Percentiles rank a stretch among this genome's conserved stretches.
Conservation (phyloP, 2,329 filamentous ascomycete species). For the Apiospora kogelbergensis region DNA sequence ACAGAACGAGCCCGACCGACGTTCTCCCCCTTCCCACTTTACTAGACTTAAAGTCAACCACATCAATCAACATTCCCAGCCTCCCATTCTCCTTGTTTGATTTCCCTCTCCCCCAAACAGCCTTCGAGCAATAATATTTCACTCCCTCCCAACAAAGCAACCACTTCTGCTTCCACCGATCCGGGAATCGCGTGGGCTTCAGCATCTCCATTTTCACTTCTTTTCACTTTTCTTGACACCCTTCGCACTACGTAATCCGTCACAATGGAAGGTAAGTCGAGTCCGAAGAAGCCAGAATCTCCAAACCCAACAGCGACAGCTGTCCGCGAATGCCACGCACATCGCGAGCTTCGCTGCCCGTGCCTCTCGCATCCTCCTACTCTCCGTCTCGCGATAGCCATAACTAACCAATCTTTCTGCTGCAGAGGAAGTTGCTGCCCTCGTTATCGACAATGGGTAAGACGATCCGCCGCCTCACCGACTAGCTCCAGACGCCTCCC, state of each 20-base stretch:
- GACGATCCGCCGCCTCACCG: conserved; percentile 47
- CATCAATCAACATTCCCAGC: conserved; percentile 14
- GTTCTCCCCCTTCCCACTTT: conserved; percentile 13
- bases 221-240: conserved; percentile 28
- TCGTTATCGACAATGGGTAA: conserved; percentile 99
- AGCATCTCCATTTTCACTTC: conserved; percentile 24
- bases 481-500: conserved; percentile 20
- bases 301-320: neutral
- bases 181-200: conserved; percentile 36
- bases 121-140: conserved; percentile 24
- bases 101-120: conserved; percentile 29
- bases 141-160: conserved; percentile 18
- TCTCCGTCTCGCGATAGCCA: neutral
- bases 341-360: conserved; percentile 21
- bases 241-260: conserved; percentile 43
- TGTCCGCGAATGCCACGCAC: conserved; percentile 26
- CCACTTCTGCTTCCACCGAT: conserved; percentile 33
- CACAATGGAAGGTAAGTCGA: conserved; percentile 65
- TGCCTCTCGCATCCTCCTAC: neutral
- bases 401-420: conserved; percentile 42
- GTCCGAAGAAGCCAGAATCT: conserved; percentile 25
- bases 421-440: conserved; percentile 99
- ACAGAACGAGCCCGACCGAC: conserved; percentile 8
- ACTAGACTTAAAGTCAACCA: conserved; percentile 35
- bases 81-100: conserved; percentile 38